A percentile compares a stretch with the other conserved stretches of the same genome.
Conservation (phyloP, 345 rosid genomes). For the Salix arbutifolia region DNA sequence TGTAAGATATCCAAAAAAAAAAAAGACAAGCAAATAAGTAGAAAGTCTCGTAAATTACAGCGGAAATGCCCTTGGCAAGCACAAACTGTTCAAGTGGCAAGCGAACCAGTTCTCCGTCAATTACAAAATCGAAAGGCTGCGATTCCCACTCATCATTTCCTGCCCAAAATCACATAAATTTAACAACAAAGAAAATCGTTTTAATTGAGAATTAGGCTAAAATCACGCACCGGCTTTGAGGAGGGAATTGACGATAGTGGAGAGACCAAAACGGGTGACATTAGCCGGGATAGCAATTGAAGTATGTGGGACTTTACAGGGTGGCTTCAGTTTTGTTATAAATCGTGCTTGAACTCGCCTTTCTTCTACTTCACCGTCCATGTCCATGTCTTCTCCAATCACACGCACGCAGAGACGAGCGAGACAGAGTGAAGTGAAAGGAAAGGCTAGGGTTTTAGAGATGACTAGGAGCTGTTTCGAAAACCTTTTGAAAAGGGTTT, state of each 20-base stretch:
- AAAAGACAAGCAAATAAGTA: not conserved
- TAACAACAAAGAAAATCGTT: not conserved
- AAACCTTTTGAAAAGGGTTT: too few relatives aligned
- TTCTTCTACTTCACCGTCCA: conserved; percentile 21
- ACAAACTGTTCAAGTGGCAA: conserved; percentile 87
- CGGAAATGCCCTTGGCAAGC: conserved; percentile 77
- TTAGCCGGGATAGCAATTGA: conserved; percentile 74
- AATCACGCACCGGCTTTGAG: conserved; percentile 40
- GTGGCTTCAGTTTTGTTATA: conserved; percentile 66
- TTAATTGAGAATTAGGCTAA: not conserved
- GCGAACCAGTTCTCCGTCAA: conserved; percentile 88
- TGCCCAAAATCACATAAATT: conserved; percentile 24
- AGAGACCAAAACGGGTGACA: conserved; percentile 81
- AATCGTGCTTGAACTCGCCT: conserved; percentile 74
- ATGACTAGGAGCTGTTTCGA: too few relatives aligned
- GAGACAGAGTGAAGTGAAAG: not conserved
- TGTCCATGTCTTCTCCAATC: not conserved
- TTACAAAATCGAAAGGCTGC: conserved; percentile 84
- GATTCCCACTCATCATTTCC: conserved; percentile 62
- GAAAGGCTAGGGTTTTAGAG: not conserved
- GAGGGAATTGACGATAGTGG: conserved; percentile 68
- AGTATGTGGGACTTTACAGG: conserved; percentile 49
- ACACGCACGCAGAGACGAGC: not conserved
- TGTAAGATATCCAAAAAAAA: not conserved
- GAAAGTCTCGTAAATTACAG: conserved; percentile 41